These are phyloP conservation scores for Colletotrichum cuscutae DNA, from an alignment of 2,329 filamentous ascomycete species.

Conservation along the genomic window DNA sequence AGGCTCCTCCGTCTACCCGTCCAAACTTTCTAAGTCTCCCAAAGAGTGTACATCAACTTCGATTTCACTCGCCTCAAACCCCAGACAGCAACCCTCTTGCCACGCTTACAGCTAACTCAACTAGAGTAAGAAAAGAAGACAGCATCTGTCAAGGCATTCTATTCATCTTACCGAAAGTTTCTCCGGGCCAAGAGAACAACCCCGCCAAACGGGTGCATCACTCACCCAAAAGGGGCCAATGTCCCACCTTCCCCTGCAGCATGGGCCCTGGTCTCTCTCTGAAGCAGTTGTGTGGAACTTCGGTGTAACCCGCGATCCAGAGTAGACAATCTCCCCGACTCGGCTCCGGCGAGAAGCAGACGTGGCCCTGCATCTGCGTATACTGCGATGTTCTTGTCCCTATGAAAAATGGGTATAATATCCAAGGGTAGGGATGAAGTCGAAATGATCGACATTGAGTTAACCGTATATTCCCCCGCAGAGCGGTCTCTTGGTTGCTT, in stretches of 20 bases:
- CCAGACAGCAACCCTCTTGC: not conserved
- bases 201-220: conserved; percentile 10
- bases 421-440: not conserved
- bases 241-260: conserved; percentile 6
- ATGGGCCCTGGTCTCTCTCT: not conserved
- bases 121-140: not conserved
- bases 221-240: not conserved
- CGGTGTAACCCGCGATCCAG: conserved; percentile 14
- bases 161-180: conserved; percentile 19
- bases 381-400: not conserved
- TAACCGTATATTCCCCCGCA: not conserved
- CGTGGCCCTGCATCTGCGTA: not conserved
- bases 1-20: not conserved
- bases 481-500: not conserved
- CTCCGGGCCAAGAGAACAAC: conserved; percentile 16
- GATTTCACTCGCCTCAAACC: not conserved
- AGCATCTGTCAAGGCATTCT: not conserved
- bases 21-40: not conserved
- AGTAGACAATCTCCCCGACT: conserved; percentile 7
- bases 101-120: not conserved
- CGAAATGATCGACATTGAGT: not conserved
- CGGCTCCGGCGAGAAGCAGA: not conserved
- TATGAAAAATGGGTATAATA: not conserved
- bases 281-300: conserved; percentile 13
- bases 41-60: not conserved